Conservation (phyloP, 768 basidiomycete genomes). For the Calocera viscosa region DNA sequence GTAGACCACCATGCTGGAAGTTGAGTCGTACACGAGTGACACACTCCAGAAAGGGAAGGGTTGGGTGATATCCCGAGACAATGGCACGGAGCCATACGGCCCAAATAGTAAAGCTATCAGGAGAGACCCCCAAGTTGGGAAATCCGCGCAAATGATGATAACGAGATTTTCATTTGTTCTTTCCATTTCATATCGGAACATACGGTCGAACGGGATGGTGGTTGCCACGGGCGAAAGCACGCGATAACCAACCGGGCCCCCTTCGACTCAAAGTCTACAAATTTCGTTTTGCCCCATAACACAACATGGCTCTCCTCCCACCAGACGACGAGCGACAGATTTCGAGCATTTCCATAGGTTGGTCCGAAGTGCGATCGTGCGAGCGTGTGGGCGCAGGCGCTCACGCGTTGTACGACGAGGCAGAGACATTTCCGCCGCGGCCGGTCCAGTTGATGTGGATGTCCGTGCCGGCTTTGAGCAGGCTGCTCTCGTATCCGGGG, state of each 20-base stretch:
- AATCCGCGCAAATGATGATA: not conserved
- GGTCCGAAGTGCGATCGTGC: not conserved
- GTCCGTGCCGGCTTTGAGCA: slow-evolving; percentile 66
- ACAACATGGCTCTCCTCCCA: not conserved
- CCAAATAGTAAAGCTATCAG: too few relatives aligned
- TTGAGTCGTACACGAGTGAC: too few relatives aligned
- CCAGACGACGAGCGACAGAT: not conserved
- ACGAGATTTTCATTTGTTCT: slow-evolving; percentile 3
- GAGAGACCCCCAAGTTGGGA: too few relatives aligned
- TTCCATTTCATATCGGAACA: slow-evolving; percentile 1
- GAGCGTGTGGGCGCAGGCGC: not conserved
- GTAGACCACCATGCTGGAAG: too few relatives aligned
- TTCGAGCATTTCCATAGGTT: not conserved
- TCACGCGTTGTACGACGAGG: slow-evolving; percentile 67
- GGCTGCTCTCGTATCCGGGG: slow-evolving; percentile 79
- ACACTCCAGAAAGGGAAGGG: too few relatives aligned
- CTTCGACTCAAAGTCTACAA: not conserved
- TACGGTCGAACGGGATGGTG: not conserved
- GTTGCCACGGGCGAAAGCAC: too few relatives aligned
- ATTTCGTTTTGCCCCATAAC: not conserved
- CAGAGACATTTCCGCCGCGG: slow-evolving; percentile 87
- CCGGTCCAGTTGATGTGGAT: slow-evolving; percentile 99
- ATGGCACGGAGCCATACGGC: too few relatives aligned
- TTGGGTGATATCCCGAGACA: too few relatives aligned
- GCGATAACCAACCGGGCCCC: too few relatives aligned